Conservation (phyloP, 2,329 filamentous ascomycete species). For the Stachybotrys chartarum region DNA sequence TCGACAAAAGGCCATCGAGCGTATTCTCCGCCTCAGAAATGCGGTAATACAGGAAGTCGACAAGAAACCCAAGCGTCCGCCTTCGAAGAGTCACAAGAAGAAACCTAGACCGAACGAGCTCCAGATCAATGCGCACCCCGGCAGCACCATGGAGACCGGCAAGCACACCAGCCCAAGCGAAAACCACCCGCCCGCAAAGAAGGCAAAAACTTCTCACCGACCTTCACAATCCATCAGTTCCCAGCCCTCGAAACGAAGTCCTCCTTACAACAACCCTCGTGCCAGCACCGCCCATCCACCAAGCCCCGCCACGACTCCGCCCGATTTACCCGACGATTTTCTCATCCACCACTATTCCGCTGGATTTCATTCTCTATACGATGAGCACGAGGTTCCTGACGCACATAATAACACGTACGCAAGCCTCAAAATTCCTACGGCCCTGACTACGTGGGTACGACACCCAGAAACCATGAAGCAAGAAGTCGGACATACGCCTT, state of each 20-base stretch:
- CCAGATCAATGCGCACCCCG: conserved; percentile 59
- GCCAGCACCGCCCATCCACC: conserved; percentile 51
- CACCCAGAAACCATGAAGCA: conserved; percentile 61
- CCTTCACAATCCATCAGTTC: conserved; percentile 69
- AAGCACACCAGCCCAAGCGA: conserved; percentile 40
- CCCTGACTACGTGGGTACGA: conserved; percentile 71
- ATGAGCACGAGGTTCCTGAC: conserved; percentile 50
- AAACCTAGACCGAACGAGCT: conserved; percentile 67
- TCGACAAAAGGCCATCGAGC: conserved; percentile 64
- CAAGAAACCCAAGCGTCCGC: conserved; percentile 66
- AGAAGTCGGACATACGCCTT: conserved; percentile 57
- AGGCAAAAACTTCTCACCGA: conserved; percentile 74
- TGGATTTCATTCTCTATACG: conserved; percentile 70
- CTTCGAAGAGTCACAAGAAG: conserved; percentile 81
- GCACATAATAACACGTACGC: conserved; percentile 71
- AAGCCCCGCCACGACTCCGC: conserved; percentile 72
- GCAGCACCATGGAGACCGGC: conserved; percentile 44
- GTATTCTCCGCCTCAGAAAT: conserved; percentile 53
- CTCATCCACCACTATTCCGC: conserved; percentile 63
- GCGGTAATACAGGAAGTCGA: conserved; percentile 41
- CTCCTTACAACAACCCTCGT: conserved; percentile 57
- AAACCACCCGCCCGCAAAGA: conserved; percentile 59
- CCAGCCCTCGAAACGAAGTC: conserved; percentile 57
- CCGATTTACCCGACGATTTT: conserved; percentile 55
- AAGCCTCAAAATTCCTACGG: conserved; percentile 66